Base-by-base conservation (phyloP, 148 eudicot species). In the Selenicereus undatus region DNA sequence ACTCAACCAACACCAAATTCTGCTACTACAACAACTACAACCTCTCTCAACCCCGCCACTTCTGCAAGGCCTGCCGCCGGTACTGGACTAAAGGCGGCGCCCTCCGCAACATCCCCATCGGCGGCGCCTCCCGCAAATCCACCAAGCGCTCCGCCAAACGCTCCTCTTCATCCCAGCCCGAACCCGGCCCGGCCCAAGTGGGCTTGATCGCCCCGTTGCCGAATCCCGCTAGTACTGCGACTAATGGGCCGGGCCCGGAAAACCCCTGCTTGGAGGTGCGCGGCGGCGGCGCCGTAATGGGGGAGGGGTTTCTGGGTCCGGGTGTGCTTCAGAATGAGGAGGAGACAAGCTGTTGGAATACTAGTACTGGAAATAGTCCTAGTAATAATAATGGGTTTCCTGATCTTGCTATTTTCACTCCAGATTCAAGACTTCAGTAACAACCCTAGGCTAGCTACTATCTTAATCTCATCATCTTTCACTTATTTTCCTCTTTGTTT, bases 31-130 rank as follows among this genome's bases (percentile, higher is more conserved):
- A 91, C 91, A 91, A 91, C 89, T 89, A 89, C 87, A 91, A 91
- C 29, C 88, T 91, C 51, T 89, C 91, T 11, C 93, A 91, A 80
- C 93, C 93, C 0, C 86, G 92, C 30, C 90, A 93, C 79, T 93
- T 91, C 71, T 94, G 97, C 82, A 94, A 93, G 78, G 84, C 91
- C 0, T 94, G 98, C 73, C 81, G 93, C 43, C 84, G 98, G 71
- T 94, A 94, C 74, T 94, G 98, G 98, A 94, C 98, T 1, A 94
- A 94, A 84, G 98, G 98, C 10, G 98, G 98, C 45, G 86, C 98
- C 1, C 76, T 94, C 62, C 76, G 98, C 29, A 94, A 94, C 84
- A 96, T 94, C 71, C 98, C 98, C 5, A 95, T 94, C 7, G 98
- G 98, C 9, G 98, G 98, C 24, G 98, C 95, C 12, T 91, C 95